A percentile compares a stretch with the other conserved stretches of the same genome.
phyloP scores from a whole-genome alignment of 495 filamentous ascomycete genomes.

The Aspergillus steynii region DNA sequence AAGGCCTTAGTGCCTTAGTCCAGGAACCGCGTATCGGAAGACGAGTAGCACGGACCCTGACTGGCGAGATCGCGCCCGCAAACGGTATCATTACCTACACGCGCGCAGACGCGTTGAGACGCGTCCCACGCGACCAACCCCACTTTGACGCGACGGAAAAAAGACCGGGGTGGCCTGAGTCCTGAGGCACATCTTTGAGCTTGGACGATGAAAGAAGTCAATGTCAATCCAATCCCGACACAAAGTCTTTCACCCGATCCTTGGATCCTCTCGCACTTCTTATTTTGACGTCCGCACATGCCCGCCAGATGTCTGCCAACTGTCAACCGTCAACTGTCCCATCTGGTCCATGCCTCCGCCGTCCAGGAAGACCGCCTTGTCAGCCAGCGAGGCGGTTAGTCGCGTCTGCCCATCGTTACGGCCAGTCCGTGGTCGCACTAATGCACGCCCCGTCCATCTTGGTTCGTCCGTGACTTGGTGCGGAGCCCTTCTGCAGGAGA shows the following conservation, averaged over 20 bases:
- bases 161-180: background rate
- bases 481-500: slow-evolving; percentile 21
- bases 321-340: background rate
- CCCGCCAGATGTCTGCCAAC: background rate
- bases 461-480: slow-evolving; percentile 17
- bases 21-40: background rate
- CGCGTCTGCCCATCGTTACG: slow-evolving; percentile 6
- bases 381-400: slow-evolving; percentile 15
- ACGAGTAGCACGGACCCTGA: background rate
- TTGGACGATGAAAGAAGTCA: no score
- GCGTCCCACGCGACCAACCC: slow-evolving; percentile 25
- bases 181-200: no score
- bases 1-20: background rate
- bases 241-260: background rate
- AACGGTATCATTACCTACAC: slow-evolving; percentile 21
- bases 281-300: slow-evolving; percentile 3
- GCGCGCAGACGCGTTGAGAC: slow-evolving; percentile 23
- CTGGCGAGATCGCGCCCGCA: slow-evolving; percentile 4
- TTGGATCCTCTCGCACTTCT: background rate
- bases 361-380: background rate
- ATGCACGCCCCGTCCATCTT: slow-evolving; percentile 26
- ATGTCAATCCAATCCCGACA: background rate
- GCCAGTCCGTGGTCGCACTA: slow-evolving; percentile 17
- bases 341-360: background rate
- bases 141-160: slow-evolving; percentile 18